Base-by-base conservation (phyloP, 805 yeast genomes). In the Hanseniaspora lachancei region DNA sequence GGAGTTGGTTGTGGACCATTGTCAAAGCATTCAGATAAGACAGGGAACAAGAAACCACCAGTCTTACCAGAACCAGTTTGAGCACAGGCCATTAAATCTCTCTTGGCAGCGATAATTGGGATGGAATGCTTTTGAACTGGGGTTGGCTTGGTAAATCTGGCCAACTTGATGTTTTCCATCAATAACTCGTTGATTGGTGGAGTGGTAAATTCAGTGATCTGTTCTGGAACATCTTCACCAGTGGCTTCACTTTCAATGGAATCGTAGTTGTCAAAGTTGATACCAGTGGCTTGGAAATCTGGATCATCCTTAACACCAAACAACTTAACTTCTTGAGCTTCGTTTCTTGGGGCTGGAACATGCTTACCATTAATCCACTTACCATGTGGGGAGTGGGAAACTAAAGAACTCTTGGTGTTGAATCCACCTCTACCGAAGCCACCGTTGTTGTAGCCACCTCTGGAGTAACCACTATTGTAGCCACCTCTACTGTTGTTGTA, bases 61-160 rank as follows among this genome's bases (percentile, higher is more conserved):
- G 99, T 93, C 77, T 93, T 93, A 80, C 99, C 99, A 58, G 97
- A 89, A 84, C 96, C 96, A 63, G 96, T 87, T 77, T 88, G 96
- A 58, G 96, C 96, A 80, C 96, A 88, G 39, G 96, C 96, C 96
- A 87, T 88, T 73, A 87, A 78, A 73, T 87, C 96, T 73, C 96
- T 81, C 65, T 89, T 88, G 58, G 76, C 81, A 58, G 91, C 87
- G 62, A 88, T 91, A 61, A 88, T 87, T 62, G 96, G 96, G 61
- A 88, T 84, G 47, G 95, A 88, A 77, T 87, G 87, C 73, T 88
- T 88, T 71, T 87, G 96, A 57, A 87, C 96, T 52, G 96, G 98
- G 38, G 99, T 93, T 68, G 98, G 98, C 72, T 79, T 88, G 61
- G 86, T 81, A 77, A 91, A 93, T 72, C 96, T 82, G 43, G 97